phyloP scores from a whole-genome alignment of 495 filamentous ascomycete species.

The Ramalina intermedia region DNA sequence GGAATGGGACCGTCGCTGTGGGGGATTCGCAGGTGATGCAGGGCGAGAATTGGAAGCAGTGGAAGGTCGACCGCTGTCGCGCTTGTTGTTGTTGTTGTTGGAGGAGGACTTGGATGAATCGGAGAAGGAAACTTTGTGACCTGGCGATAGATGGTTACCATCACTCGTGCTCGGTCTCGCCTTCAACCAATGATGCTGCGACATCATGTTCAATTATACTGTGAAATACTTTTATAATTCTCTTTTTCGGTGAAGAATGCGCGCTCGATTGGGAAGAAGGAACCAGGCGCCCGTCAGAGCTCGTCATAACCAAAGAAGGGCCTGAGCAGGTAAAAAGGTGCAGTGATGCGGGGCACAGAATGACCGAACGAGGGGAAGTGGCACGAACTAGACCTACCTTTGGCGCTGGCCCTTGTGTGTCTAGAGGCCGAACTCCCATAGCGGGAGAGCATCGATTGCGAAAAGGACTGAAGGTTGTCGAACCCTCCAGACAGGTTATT shows the following conservation, averaged over 20 bases:
- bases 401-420: too few relatives aligned
- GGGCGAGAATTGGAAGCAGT: slow-evolving; percentile 11
- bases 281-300: too few relatives aligned
- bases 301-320: too few relatives aligned
- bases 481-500: not conserved
- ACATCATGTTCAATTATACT: not conserved
- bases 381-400: too few relatives aligned
- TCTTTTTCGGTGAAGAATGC: not conserved
- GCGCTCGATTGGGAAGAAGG: not conserved
- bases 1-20: slow-evolving; percentile 5
- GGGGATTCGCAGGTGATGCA: slow-evolving; percentile 8
- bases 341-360: not conserved
- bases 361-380: too few relatives aligned
- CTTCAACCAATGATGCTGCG: slow-evolving; percentile 9
- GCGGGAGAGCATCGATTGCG: not conserved
- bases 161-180: slow-evolving; percentile 8
- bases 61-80: slow-evolving; percentile 15
- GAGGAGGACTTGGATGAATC: slow-evolving; percentile 16
- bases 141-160: slow-evolving; percentile 8
- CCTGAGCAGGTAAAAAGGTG: too few relatives aligned
- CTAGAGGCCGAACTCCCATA: not conserved
- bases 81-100: slow-evolving; percentile 1
- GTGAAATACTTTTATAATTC: not conserved
- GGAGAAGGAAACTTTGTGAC: slow-evolving; percentile 17
- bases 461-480: not conserved